Conservation (phyloP, 2,329 filamentous ascomycete genomes). For the Apiospora arundinis region DNA sequence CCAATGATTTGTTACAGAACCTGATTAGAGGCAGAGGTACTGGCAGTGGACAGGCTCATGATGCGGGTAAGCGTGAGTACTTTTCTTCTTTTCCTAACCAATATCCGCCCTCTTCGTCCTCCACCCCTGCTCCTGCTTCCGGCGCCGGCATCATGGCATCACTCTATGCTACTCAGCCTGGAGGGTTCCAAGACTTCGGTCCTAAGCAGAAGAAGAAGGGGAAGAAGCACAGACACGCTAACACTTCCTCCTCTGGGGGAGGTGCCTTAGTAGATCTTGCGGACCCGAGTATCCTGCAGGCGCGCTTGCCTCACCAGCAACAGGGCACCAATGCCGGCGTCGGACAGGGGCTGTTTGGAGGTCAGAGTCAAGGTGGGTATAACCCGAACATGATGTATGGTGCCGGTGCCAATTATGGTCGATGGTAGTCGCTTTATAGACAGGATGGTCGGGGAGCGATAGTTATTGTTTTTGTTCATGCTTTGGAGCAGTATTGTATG, state of each 20-base stretch:
- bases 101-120: conserved; percentile 81
- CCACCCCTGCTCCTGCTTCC: conserved; percentile 87
- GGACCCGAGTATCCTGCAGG: conserved; percentile 99
- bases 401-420: conserved; percentile 66
- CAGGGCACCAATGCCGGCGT: conserved; percentile 78
- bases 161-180: conserved; percentile 87
- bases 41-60: conserved; percentile 74
- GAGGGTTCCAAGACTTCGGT: conserved; percentile 88
- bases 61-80: conserved; percentile 98
- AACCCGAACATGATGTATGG: conserved; percentile 82
- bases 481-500: conserved; percentile 34
- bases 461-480: conserved; percentile 28
- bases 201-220: conserved; percentile 99
- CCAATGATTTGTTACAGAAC: conserved; percentile 79
- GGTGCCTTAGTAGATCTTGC: conserved; percentile 99
- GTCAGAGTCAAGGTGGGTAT: conserved; percentile 92
- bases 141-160: conserved; percentile 88
- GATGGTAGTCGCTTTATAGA: conserved; percentile 60
- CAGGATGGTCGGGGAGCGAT: conserved; percentile 25
- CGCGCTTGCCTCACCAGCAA: conserved; percentile 89
- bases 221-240: conserved; percentile 99
- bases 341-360: conserved; percentile 88
- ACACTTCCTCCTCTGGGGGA: conserved; percentile 99
- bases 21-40: conserved; percentile 75
- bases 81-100: conserved; percentile 91